A percentile compares a stretch with the other conserved stretches of the same genome.
Conservation (phyloP, 2,329 filamentous ascomycete species). For the Trichoderma asperellum region DNA sequence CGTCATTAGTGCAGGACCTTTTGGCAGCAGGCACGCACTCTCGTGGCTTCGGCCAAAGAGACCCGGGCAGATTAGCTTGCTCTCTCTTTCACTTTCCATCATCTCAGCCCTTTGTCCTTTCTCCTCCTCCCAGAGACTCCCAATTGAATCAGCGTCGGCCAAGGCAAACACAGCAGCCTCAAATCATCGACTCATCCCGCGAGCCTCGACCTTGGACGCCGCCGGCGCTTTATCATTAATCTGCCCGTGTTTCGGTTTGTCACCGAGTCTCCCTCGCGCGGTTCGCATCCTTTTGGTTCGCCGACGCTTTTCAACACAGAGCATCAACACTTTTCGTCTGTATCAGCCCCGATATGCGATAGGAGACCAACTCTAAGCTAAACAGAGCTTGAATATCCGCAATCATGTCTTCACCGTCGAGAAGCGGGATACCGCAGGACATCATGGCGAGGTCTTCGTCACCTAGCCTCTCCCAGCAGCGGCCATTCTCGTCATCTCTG, state of each 20-base stretch:
- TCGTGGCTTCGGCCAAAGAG: slow-evolving; percentile 2
- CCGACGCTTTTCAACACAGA: neutral
- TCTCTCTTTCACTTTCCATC: slow-evolving; percentile 17
- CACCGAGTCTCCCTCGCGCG: slow-evolving; percentile 16
- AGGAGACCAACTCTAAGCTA: neutral
- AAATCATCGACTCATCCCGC: neutral
- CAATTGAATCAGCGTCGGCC: neutral
- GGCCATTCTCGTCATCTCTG: slow-evolving; percentile 55
- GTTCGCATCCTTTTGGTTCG: neutral
- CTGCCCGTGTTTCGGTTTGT: slow-evolving; percentile 3
- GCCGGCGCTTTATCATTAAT: neutral
- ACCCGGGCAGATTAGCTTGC: slow-evolving; percentile 4
- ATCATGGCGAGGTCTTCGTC: slow-evolving; percentile 51
- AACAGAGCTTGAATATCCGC: neutral
- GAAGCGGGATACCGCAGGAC: slow-evolving; percentile 40
- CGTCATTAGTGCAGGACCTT: slow-evolving; percentile 26
- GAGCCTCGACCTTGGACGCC: neutral
- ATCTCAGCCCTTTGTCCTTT: neutral
- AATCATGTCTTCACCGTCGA: slow-evolving; percentile 44
- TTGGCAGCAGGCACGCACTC: slow-evolving; percentile 14
- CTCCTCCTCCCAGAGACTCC: neutral
- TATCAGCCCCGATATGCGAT: slow-evolving; percentile 19
- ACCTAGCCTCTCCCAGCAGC: slow-evolving; percentile 47
- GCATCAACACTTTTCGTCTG: neutral
- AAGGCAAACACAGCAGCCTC: neutral